Evolutionary conservation across 257 asterid genomes (phyloP), one percentile per base, ranked within the genome.

Genomic region (Jacaranda mimosifolia): DNA sequence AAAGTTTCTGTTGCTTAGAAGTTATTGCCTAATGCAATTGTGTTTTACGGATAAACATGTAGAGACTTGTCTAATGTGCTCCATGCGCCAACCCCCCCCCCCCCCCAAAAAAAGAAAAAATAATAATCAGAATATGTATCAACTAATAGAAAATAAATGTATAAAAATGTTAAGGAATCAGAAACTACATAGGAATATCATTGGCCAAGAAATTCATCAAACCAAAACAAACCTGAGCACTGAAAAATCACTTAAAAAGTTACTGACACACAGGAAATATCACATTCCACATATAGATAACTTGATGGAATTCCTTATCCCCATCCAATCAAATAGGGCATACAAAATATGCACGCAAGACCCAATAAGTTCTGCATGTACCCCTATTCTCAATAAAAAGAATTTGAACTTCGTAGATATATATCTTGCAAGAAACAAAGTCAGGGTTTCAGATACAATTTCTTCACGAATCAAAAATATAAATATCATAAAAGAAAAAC

Each of bases 291-390:
- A 32, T 26, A 11, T 32, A 10, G 11, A 38, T 9, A 70, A 32
- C 1, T 12, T 19, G 39, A 35, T 3, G 35, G 32, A 32, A 51
- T 55, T 55, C 60, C 8, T 36, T 17, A 46, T 55, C 19, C 42
- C 66, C 40, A 39, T 71, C 55, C 53, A 38, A 71, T 71, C 38
- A 38, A 71, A 19, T 4, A 36, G 18, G 9, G 18, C 64, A 71
- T 5, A 40, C n/a, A 19, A 71, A 53, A 55, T 13, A 11, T 15
- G 14, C 53, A n/a, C 48, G 51, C 39, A 9, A 51, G 12, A 19
- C 1, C 13, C 5, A 48, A 6, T 13, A 15, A 63, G 19, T 35
- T 60, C 42, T 1, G 13, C 19, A 26, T 26, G 32, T 26, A 26
- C 32, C 32, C 32, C 32, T 26, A 7, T 42, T 42, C 46, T 6